Conservation (phyloP, 257 asterid species). For the Solanum piurae region DNA sequence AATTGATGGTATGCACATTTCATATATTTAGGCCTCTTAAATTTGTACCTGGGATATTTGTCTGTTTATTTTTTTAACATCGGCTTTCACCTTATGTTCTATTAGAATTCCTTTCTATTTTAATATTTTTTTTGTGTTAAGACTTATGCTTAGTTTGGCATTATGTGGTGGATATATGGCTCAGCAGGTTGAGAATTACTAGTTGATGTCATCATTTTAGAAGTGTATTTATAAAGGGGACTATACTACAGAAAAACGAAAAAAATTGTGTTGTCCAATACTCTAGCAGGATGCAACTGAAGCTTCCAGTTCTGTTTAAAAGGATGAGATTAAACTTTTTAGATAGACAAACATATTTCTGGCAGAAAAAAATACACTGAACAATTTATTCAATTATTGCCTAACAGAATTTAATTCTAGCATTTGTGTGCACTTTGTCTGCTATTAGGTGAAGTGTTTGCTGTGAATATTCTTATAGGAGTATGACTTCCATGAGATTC, state of each 20-base stretch:
- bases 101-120: background rate
- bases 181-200: background rate
- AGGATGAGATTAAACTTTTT: background rate
- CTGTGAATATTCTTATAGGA: background rate
- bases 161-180: background rate
- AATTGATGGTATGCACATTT: conserved; percentile 39
- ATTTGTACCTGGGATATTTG: background rate
- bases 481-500: background rate
- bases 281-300: background rate
- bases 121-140: background rate
- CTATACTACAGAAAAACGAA: background rate
- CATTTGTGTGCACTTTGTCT: background rate
- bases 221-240: background rate
- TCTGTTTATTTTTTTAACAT: background rate
- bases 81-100: background rate
- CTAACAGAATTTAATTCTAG: background rate
- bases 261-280: background rate
- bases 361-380: background rate
- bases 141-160: background rate
- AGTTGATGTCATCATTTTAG: background rate
- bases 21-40: background rate
- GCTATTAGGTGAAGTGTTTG: background rate
- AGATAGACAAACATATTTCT: background rate
- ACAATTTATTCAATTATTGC: background rate
- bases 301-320: background rate